Evolutionary conservation across 1,284 basidiomycete species (phyloP), one percentile per base, ranked within the genome.

Genomic region (Ustilago loliicola): DNA sequence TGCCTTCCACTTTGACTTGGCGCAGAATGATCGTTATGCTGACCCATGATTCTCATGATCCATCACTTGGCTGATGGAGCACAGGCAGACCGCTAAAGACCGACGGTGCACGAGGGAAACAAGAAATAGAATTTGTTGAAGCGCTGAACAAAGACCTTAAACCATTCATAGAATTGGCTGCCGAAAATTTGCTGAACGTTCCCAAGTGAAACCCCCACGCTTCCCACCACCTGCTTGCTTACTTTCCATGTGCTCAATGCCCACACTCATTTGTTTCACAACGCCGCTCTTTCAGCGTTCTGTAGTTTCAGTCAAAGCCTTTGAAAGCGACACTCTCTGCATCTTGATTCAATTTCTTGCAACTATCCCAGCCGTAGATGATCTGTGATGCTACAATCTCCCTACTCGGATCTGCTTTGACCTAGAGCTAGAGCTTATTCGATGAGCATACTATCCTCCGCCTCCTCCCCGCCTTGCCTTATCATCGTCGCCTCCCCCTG

Each of bases 401-500:
- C n/a, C n/a, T n/a, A n/a, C n/a, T n/a, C n/a, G n/a, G n/a, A n/a
- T n/a, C n/a, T n/a, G n/a, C n/a, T n/a, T n/a, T n/a, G n/a, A n/a
- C n/a, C 42, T 47, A 34, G 17, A 15, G 13, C 15, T 7, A 3
- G 42, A 6, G 7, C 1, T 55, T 34, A 66, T 27, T 61, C 64
- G n/a, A 61, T 45, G 25, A 68, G 48, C 69, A 71, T 71, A 32
- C 63, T 61, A 53, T 71, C 62, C 10, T 64, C 67, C 19, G 4
- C 53, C 7, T 15, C 58, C 5, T 47, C 29, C 21, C 27, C 56
- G 8, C 27, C 27, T 8, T 38, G 29, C 3, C 47, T 19, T 1
- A 6, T 30, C 47, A 27, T 27, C 25, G 29, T 34, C 60, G 10
- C 29, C 25, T 25, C 13, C n/a, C 30, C 30, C 11, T 21, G n/a